These are phyloP conservation scores for Penicillium vulpinum DNA, from an alignment of 2,329 filamentous ascomycete species.

Conservation along the genomic window DNA sequence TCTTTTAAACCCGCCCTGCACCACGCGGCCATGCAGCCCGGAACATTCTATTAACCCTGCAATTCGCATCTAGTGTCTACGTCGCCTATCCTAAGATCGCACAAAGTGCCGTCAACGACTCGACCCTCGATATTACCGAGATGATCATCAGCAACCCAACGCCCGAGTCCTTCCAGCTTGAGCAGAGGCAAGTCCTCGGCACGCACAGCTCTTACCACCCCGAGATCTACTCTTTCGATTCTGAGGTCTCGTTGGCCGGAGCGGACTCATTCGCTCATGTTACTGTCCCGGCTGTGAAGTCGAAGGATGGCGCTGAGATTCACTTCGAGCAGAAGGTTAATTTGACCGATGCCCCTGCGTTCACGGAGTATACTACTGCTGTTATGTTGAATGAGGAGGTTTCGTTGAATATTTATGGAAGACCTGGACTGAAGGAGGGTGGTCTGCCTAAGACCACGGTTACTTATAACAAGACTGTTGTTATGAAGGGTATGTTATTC, in stretches of 20 bases:
- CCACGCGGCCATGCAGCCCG: background rate
- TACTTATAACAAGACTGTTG: slow-evolving; percentile 57
- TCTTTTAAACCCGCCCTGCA: background rate
- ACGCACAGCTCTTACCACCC: slow-evolving; percentile 55
- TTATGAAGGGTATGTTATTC: slow-evolving; percentile 53
- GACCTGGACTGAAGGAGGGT: slow-evolving; percentile 53
- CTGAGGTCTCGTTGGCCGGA: slow-evolving; percentile 51
- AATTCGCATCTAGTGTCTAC: slow-evolving; percentile 50
- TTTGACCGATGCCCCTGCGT: slow-evolving; percentile 47
- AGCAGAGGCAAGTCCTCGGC: slow-evolving; percentile 50
- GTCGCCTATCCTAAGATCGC: slow-evolving; percentile 61
- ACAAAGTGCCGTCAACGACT: slow-evolving; percentile 54
- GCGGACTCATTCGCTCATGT: slow-evolving; percentile 47
- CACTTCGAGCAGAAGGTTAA: slow-evolving; percentile 47
- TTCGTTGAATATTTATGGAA: slow-evolving; percentile 52
- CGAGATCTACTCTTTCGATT: slow-evolving; percentile 55
- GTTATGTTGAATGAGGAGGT: slow-evolving; percentile 53
- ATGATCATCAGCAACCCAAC: slow-evolving; percentile 54
- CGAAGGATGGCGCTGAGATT: slow-evolving; percentile 44
- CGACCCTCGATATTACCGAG: slow-evolving; percentile 52
- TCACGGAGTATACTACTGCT: slow-evolving; percentile 52
- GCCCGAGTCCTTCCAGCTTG: slow-evolving; percentile 50
- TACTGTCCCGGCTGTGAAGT: slow-evolving; percentile 48
- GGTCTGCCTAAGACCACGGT: slow-evolving; percentile 52
- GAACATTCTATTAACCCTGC: background rate